Percentiles rank a stretch among this genome's conserved stretches.
phyloP scores from a whole-genome alignment of 1,284 basidiomycete genomes.

The Cutaneotrichosporon dermatis region DNA sequence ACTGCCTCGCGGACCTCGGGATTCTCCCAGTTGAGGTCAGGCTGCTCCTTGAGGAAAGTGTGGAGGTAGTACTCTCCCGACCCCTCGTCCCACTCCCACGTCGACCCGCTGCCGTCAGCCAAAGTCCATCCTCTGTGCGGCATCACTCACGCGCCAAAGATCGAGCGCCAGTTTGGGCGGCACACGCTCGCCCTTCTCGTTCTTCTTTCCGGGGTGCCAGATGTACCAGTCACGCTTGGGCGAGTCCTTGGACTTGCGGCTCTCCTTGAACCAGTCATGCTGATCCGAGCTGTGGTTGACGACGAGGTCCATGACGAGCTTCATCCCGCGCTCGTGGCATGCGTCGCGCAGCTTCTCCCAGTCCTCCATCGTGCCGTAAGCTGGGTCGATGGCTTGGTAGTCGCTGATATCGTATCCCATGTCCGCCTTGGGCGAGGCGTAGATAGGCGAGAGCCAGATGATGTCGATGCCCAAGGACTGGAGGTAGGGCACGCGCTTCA shows the following conservation, averaged over 20 bases:
- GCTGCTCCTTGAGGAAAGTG: constrained; percentile 35
- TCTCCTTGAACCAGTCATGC: constrained; percentile 52
- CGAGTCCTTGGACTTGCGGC: constrained; percentile 39
- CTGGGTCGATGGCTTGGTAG: constrained; percentile 49
- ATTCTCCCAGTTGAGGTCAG: constrained; percentile 50
- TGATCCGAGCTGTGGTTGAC: constrained; percentile 51
- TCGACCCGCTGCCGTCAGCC: too few relatives aligned
- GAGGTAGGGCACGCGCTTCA: constrained; percentile 50
- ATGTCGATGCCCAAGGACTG: constrained; percentile 50
- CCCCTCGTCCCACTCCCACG: constrained; percentile 52
- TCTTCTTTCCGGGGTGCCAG: constrained; percentile 45
- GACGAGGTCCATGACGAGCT: constrained; percentile 51
- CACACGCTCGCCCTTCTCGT: constrained; percentile 30
- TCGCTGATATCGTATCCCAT: constrained; percentile 47
- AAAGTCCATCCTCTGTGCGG: too few relatives aligned
- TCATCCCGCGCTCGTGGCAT: constrained; percentile 47
- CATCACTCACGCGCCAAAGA: constrained; percentile 49
- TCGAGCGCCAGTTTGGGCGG: constrained; percentile 52
- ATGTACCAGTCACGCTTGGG: constrained; percentile 53
- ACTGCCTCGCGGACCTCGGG: constrained; percentile 41
- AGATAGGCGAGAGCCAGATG: constrained; percentile 48
- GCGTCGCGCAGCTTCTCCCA: constrained; percentile 46
- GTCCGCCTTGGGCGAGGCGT: constrained; percentile 38
- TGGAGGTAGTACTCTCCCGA: constrained; percentile 52
- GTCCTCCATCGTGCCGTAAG: constrained; percentile 51